Conservation (phyloP, 2,329 filamentous ascomycete genomes). For the Parafenestella ontariensis region DNA sequence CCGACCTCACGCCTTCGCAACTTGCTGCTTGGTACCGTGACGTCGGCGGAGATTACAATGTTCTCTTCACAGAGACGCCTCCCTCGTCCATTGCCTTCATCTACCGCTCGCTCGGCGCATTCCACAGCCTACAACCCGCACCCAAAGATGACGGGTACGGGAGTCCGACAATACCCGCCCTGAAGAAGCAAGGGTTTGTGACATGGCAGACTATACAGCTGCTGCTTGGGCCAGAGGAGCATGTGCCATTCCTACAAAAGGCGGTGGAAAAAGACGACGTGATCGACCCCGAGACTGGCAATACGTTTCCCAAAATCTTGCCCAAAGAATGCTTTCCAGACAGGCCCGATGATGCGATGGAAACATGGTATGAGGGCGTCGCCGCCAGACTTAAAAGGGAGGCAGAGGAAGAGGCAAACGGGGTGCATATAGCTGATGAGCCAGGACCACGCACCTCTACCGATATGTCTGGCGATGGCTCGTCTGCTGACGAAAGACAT, state of each 20-base stretch:
- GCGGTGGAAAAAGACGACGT: constrained; percentile 81
- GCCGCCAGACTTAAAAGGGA: constrained; percentile 73
- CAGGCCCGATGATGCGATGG: constrained; percentile 78
- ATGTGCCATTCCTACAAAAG: constrained; percentile 81
- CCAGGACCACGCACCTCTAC: constrained; percentile 37
- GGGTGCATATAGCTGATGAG: constrained; percentile 31
- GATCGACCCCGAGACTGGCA: constrained; percentile 70
- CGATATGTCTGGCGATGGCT: constrained; percentile 44
- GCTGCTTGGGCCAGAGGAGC: constrained; percentile 84
- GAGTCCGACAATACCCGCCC: constrained; percentile 78
- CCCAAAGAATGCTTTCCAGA: constrained; percentile 75
- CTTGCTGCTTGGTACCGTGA: constrained; percentile 59
- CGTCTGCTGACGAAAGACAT: constrained; percentile 51
- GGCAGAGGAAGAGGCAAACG: constrained; percentile 50
- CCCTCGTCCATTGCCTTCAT: constrained; percentile 84
- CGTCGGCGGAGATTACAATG: constrained; percentile 56
- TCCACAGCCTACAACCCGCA: constrained; percentile 82
- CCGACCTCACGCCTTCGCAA: constrained; percentile 58
- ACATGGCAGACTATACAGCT: constrained; percentile 94
- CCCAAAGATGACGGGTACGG: constrained; percentile 70
- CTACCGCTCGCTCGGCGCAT: constrained; percentile 89
- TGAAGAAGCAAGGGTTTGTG: constrained; percentile 85
- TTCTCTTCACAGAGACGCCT: constrained; percentile 79
- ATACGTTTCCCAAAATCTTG: constrained; percentile 64
- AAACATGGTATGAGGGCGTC: constrained; percentile 83